Percentiles rank a stretch among this genome's conserved stretches.
These are phyloP conservation scores for Neurospora sp. DNA, from an alignment of 495 filamentous ascomycete genomes.

Conservation along the genomic window DNA sequence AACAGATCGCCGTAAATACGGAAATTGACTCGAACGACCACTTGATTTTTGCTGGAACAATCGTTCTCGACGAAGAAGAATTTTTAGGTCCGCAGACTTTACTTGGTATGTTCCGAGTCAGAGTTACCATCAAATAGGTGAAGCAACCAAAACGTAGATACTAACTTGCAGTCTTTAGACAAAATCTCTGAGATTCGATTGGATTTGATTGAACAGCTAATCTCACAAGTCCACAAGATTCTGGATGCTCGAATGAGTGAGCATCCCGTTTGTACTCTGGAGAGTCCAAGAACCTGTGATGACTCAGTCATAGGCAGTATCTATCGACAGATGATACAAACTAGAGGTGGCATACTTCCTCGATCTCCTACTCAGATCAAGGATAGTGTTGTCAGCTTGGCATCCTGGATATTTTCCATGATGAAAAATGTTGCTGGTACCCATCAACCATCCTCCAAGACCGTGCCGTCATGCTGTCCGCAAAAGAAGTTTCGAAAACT, in stretches of 20 bases:
- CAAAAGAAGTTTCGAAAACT: not conserved
- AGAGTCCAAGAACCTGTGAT: not conserved
- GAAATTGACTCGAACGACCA: not conserved
- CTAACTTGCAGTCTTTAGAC: too few species aligned
- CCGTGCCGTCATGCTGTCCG: too few species aligned
- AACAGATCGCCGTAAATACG: not conserved
- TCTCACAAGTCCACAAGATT: not conserved
- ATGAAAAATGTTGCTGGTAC: too few species aligned
- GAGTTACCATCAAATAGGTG: too few species aligned
- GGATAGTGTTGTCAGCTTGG: not conserved
- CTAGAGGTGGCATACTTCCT: not conserved
- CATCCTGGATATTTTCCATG: too few species aligned
- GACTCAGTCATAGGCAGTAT: not conserved
- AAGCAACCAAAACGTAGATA: too few species aligned
- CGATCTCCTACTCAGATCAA: not conserved
- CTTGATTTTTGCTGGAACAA: not conserved
- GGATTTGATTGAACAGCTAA: not conserved
- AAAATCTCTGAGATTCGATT: too few species aligned
- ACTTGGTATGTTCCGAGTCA: too few species aligned
- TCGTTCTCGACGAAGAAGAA: not conserved
- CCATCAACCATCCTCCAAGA: too few species aligned
- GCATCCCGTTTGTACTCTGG: rapidly evolving
- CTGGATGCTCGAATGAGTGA: not conserved
- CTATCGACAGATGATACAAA: not conserved
- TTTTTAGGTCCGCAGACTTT: not conserved